Evolutionary conservation across 2,329 filamentous ascomycete species (phyloP), one percentile per base, ranked within the genome.

Genomic region (Drechslerella stenobrocha): DNA sequence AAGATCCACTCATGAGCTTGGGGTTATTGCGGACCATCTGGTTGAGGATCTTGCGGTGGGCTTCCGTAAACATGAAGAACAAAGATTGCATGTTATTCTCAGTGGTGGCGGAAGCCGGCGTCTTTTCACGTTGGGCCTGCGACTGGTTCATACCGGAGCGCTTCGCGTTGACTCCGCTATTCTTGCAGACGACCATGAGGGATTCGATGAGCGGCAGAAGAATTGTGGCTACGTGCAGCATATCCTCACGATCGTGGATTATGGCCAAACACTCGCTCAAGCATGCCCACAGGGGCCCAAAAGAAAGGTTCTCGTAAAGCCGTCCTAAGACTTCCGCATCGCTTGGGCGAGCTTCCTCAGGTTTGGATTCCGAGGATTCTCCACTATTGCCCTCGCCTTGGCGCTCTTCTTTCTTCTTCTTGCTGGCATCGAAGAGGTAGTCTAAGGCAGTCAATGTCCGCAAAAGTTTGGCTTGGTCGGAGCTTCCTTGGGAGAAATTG

Each of bases 151-250:
- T 51, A 52, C 52, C 40, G 34, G 48, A 23, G 15, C 63, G 63
- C 32, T 61, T 61, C 37, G 11, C 57, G 28, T 37, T 69, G 55
- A 90, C 80, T 1, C 90, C 88, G 6, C 90, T 96, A 76, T 97
- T 97, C 80, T 97, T 98, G 82, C 95, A 98, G 24, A 98, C 91
- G 53, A 98, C 93, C 93, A 98, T 98, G 69, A 98, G 81, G 3
- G 91, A 90, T 77, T 98, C 93, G 69, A 98, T 96, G 26, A 98
- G 80, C 26, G 93, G 93, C 32, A 97, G 80, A 23, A 98, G 82
- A 70, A 97, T 97, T 0, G 92, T 97, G 26, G 93, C 95, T 59
- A 98, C 91, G 74, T 95, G 96, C 74, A 97, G 84, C 86, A 97
- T 93, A 75, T 90, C 95, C 75, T 95, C 91, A 60, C 91, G 88